Evolutionary conservation across 2,329 filamentous ascomycete species (phyloP), one percentile per base, ranked within the genome.

Genomic region (Colletotrichum higginsianum): DNA sequence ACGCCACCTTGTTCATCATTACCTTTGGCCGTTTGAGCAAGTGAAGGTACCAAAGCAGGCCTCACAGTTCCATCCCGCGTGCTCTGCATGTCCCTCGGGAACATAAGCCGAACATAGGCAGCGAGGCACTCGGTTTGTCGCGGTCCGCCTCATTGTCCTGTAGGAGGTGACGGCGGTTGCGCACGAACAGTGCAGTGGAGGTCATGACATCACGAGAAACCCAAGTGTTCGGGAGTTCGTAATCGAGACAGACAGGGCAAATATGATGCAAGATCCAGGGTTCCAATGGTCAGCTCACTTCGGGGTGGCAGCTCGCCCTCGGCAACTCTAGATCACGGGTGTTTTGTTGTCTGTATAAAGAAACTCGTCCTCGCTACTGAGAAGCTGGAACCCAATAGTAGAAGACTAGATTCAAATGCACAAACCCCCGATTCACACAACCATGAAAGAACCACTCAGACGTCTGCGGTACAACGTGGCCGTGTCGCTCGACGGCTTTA

Each of bases 401-500:
- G 26, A 30, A 5, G 16, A n/a, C 4, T 16, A 38, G 18, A 15
- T 21, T 35, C 13, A 13, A 23, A 18, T 1, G 9, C 35, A 21
- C 9, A 42, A 42, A 3, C 26, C 4, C n/a, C 9, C 21, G 1
- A 30, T 1, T 12, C 26, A 30, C 4, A 30, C 21, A 71, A 3
- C 1, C 8, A 71, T 71, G 68, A 62, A 53, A 42, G 65, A 49
- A 63, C 26, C 58, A 1, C 46, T n/a, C 4, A 67, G 74, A 4
- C 73, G 66, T 4, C 56, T 81, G 18, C 77, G 79, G 2, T 83
- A 83, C 69, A 80, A 81, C 70, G 74, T 79, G 3, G 80, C 81
- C 23, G 76, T 75, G 2, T 80, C 78, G 13, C 76, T 82, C 2
- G 80, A 83, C 64, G 81, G 80, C 56, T 81, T 75, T 72, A 82